Evolutionary conservation across 371 early-diverging fungal species (phyloP), one percentile per base, ranked within the genome.

Genomic region (Mucor mucedo): DNA sequence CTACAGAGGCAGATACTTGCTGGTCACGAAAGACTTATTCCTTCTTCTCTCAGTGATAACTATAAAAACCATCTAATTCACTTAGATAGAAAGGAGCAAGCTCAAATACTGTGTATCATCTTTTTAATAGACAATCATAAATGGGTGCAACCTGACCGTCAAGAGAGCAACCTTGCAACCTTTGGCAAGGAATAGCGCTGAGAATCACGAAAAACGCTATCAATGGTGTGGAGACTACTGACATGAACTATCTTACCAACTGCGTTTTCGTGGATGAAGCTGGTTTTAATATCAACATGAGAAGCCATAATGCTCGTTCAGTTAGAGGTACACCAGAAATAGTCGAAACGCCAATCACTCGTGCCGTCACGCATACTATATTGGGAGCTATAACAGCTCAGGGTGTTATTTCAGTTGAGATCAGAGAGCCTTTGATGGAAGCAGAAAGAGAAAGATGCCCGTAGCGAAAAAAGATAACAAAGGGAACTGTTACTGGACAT

Each of bases 261-360:
- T 62, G 62, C n/a, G 68, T 62, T 21, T 63, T 68, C 52, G 56
- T 42, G 49, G 68, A 63, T 45, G 68, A 60, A 59, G 55, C 63
- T 32, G 60, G 58, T n/a, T 67, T 62, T 29, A 53, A 48, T 48
- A 67, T 67, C 47, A 61, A 66, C 33, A 66, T 66, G 62, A 57
- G 61, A 21, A 44, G 39, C 11, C 54, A 55, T 35, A 30, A 13
- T 49, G 68, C 60, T 27, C 49, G 68, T 48, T 68, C 63, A 58
- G 13, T 58, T 7, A 44, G 16, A 5, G 68, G 62, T 42, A 67
- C 68, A 16, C 58, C 68, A 62, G 62, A 62, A 52, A 45, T 58
- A 11, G 50, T 61, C n/a, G 50, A 52, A 54, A 59, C 63, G 28
- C 58, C 62, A 39, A 57, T 49, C 33, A 54, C 54, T 48, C 53